Evolutionary conservation across 108 stramenopile species (phyloP).

Genomic region (Skeletonema menzelii): DNA sequence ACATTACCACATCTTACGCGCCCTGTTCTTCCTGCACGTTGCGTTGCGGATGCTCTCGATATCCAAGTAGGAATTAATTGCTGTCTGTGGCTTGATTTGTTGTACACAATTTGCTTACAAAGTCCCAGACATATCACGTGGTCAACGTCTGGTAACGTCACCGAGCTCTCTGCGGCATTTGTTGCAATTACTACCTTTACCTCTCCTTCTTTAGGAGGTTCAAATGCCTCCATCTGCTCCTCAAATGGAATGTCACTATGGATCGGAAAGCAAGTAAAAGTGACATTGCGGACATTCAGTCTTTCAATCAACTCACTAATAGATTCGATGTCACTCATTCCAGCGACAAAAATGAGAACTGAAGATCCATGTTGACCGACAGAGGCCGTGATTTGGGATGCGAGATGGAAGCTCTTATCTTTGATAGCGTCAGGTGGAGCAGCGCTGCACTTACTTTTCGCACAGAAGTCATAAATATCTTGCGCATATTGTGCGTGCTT

Average conservation of each 20-base stretch:
- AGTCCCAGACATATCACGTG: constrained; percentile 95
- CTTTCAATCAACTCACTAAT: constrained; percentile 79
- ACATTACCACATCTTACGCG: constrained; percentile 89
- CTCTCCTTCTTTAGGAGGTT: constrained; percentile 56
- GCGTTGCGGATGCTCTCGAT: constrained; percentile 84
- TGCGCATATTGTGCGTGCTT: constrained; percentile 44
- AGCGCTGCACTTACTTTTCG: constrained; percentile 47
- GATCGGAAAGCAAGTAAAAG: constrained; percentile 80
- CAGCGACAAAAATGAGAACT: constrained; percentile 96
- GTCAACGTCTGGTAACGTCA: constrained; percentile 96
- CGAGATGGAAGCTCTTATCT: constrained; percentile 51
- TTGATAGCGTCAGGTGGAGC: constrained; percentile 49
- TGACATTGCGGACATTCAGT: constrained; percentile 44
- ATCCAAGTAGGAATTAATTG: constrained; percentile 90
- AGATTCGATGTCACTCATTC: constrained; percentile 92
- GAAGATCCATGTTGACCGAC: constrained; percentile 73
- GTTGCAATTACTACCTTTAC: constrained; percentile 95
- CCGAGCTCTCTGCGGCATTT: constrained; percentile 96
- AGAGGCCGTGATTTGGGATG: constrained; percentile 46
- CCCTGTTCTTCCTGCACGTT: constrained; percentile 92
- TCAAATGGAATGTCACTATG: constrained; percentile 92
- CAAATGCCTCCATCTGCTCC: constrained; percentile 91
- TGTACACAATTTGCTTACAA: constrained; percentile 80
- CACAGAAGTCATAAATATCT: constrained; percentile 51
- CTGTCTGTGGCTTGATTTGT: constrained; percentile 68